Evolutionary conservation across 805 yeast genomes (phyloP).

Genomic region (Dipodascopsis uninucleata): DNA sequence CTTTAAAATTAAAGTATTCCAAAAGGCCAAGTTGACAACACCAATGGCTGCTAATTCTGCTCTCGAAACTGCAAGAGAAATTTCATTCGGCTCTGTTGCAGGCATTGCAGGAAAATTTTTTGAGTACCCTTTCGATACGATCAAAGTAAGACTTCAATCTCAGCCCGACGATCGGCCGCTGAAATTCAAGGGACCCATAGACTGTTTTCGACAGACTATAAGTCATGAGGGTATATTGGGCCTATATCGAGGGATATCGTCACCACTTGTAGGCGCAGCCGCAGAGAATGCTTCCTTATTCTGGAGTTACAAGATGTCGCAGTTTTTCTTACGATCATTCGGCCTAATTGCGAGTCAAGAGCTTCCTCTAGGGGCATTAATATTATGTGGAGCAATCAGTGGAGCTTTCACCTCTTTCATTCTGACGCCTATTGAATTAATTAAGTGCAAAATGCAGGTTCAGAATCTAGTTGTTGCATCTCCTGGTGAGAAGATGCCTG

Average conservation of each 20-base stretch:
- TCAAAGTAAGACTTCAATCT: conserved; percentile 80
- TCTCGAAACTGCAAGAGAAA: too few relatives aligned
- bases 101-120: conserved; percentile 81
- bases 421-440: conserved; percentile 85
- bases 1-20: too few relatives aligned
- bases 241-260: conserved; percentile 72
- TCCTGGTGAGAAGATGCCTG: conserved; percentile 9
- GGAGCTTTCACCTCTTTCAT: conserved; percentile 81
- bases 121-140: conserved; percentile 91
- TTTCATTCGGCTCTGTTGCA: too few relatives aligned
- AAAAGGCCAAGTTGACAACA: too few relatives aligned
- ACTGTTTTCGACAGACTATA: conserved; percentile 62
- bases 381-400: conserved; percentile 72
- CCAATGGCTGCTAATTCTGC: too few relatives aligned
- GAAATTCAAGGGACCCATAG: conserved; percentile 54
- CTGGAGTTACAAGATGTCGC: conserved; percentile 35
- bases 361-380: conserved; percentile 44
- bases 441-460: conserved; percentile 87
- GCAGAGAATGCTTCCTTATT: conserved; percentile 81
- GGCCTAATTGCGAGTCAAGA: conserved; percentile 13
- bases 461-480: conserved; percentile 36
- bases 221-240: conserved; percentile 70
- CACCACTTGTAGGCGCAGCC: conserved; percentile 89
- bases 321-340: conserved; percentile 16
- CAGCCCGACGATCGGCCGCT: conserved; percentile 55